Conservation (phyloP, 2,329 filamentous ascomycete genomes). For the Sarocladium oryzae region DNA sequence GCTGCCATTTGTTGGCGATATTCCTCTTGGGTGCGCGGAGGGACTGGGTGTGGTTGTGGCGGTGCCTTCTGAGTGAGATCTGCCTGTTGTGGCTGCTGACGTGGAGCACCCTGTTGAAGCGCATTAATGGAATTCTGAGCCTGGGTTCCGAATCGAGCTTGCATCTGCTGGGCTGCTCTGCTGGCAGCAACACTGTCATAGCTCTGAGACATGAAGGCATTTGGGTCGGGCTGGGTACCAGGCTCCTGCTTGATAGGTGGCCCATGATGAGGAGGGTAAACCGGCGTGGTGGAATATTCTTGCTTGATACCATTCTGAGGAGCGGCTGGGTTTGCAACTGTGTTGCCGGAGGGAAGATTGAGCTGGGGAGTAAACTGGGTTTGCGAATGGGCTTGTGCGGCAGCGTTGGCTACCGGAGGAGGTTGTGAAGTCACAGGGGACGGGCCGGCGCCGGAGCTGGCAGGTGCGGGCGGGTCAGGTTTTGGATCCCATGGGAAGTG, state of each 20-base stretch:
- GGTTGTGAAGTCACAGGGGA: conserved; percentile 14
- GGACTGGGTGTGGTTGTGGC: conserved; percentile 13
- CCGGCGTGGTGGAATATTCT: conserved; percentile 24
- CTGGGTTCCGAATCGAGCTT: conserved; percentile 53
- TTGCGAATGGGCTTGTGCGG: conserved; percentile 22
- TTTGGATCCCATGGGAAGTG: conserved; percentile 93
- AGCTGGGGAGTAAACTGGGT: conserved; percentile 26
- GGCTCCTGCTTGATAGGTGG: conserved; percentile 36
- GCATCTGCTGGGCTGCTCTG: conserved; percentile 50
- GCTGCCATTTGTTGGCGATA: conserved; percentile 24
- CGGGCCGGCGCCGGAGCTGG: conserved; percentile 21
- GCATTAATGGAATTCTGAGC: conserved; percentile 63
- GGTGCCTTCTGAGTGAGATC: conserved; percentile 21
- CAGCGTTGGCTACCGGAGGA: conserved; percentile 28
- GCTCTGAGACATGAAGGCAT: conserved; percentile 26
- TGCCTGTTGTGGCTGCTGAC: conserved; percentile 24
- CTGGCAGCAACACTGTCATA: conserved; percentile 40
- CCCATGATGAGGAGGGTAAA: conserved; percentile 21
- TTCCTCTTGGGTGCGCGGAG: conserved; percentile 25
- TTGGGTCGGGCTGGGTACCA: conserved; percentile 23
- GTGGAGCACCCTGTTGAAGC: conserved; percentile 32
- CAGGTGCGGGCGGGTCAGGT: conserved; percentile 51
- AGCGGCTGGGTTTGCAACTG: neutral
- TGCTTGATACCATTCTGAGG: conserved; percentile 33
- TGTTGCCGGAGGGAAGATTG: conserved; percentile 22